Conservation (phyloP, 768 basidiomycete species). For the Rhizopogon vulgaris region DNA sequence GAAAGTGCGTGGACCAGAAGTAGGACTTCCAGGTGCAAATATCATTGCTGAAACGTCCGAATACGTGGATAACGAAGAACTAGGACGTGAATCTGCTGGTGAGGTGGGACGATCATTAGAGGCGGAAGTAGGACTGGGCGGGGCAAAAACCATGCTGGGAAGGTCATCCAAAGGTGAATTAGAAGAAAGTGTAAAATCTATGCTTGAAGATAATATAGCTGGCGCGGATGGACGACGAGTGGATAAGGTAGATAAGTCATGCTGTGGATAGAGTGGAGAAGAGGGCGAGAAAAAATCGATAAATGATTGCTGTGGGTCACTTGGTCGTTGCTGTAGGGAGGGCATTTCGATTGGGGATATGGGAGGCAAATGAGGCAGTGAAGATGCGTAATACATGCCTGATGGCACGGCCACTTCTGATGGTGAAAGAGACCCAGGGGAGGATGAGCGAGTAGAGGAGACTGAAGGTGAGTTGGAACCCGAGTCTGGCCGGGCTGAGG, state of each 20-base stretch:
- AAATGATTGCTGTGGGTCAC: slow-evolving; percentile 38
- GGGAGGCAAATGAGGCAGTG: slow-evolving; percentile 21
- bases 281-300: slow-evolving; percentile 38
- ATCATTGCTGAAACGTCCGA: slow-evolving; percentile 21
- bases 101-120: neutral
- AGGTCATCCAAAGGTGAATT: slow-evolving; percentile 19
- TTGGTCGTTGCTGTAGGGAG: slow-evolving; percentile 12
- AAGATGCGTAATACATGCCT: slow-evolving; percentile 32
- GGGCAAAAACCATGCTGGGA: slow-evolving; percentile 26
- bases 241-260: neutral
- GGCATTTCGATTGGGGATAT: slow-evolving; percentile 14
- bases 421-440: slow-evolving; percentile 23
- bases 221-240: slow-evolving; percentile 8
- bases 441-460: slow-evolving; percentile 17
- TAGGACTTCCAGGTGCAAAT: slow-evolving; percentile 23
- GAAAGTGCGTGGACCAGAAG: slow-evolving; percentile 8
- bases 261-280: neutral
- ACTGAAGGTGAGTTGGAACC: slow-evolving; percentile 2
- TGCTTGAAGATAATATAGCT: slow-evolving; percentile 12
- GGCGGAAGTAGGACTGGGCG: slow-evolving; percentile 19
- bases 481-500: neutral
- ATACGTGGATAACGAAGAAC: slow-evolving; percentile 10
- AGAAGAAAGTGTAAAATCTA: slow-evolving; percentile 11
- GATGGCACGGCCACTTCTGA: slow-evolving; percentile 27
- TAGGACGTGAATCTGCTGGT: slow-evolving; percentile 5